Conservation (phyloP, 495 filamentous ascomycete genomes). For the Recurvomyces mirabilis region DNA sequence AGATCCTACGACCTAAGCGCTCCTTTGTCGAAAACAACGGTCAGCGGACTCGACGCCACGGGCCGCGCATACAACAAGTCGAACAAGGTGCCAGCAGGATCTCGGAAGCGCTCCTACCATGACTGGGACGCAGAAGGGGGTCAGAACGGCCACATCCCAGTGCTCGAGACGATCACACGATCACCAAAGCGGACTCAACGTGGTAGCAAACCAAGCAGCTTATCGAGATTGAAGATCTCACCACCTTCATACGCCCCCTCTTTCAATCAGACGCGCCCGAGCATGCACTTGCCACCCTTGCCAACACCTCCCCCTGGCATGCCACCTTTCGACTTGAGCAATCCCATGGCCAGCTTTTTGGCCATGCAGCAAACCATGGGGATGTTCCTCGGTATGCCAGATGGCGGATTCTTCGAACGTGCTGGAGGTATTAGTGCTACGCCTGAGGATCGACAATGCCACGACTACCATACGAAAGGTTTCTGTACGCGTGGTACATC, state of each 20-base stretch:
- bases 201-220: constrained; percentile 1
- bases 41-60: too few species aligned
- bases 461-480: constrained; percentile 80
- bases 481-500: constrained; percentile 67
- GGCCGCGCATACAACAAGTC: too few species aligned
- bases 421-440: background rate
- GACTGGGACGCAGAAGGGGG: constrained; percentile 30
- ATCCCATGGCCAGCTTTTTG: constrained; percentile 59
- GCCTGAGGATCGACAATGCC: constrained; percentile 52
- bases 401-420: constrained; percentile 5
- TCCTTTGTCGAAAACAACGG: too few species aligned
- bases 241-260: background rate
- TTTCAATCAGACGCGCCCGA: background rate
- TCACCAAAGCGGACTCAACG: constrained; percentile 49
- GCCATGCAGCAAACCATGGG: constrained; percentile 63
- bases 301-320: constrained; percentile 34
- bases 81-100: too few species aligned
- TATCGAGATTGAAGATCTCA: background rate
- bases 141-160: constrained; percentile 2
- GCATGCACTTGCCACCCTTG: constrained; percentile 34
- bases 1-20: constrained; percentile 22
- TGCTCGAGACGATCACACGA: constrained; percentile 34
- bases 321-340: constrained; percentile 49
- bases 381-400: constrained; percentile 44
- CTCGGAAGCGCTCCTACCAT: constrained; percentile 33